Conservation (phyloP, 768 basidiomycete species). For the Pleurotus eryngii region DNA sequence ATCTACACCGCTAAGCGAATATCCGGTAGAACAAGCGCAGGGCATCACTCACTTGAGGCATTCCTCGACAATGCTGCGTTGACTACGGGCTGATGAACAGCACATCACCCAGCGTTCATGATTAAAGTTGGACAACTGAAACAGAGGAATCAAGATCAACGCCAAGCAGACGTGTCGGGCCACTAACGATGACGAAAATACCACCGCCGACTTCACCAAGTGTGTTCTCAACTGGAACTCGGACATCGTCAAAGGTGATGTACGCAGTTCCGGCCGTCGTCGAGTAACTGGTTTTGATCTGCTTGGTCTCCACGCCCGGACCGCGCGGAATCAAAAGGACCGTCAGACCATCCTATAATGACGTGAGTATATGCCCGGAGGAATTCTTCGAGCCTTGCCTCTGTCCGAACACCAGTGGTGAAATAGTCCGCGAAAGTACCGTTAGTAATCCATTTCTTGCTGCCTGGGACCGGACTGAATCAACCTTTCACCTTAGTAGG, state of each 20-base stretch:
- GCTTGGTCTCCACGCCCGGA: constrained; percentile 71
- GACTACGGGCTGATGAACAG: constrained; percentile 51
- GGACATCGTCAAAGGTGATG: constrained; percentile 80
- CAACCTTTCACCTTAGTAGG: neutral
- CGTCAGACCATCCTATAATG: constrained; percentile 48
- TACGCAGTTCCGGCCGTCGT: constrained; percentile 82
- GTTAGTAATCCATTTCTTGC: constrained; percentile 41
- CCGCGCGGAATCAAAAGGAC: constrained; percentile 28
- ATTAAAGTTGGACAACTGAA: constrained; percentile 84
- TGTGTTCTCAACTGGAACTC: constrained; percentile 84
- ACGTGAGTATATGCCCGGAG: constrained; percentile 44
- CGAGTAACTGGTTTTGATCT: constrained; percentile 70
- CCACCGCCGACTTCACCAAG: constrained; percentile 53
- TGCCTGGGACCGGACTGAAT: neutral
- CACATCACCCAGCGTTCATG: constrained; percentile 89
- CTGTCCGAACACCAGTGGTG: constrained; percentile 41
- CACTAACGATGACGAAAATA: constrained; percentile 35
- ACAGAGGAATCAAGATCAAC: constrained; percentile 58
- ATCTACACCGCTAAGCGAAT: constrained; percentile 36
- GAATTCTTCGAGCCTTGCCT: neutral
- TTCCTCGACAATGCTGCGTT: constrained; percentile 63
- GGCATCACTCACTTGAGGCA: constrained; percentile 64
- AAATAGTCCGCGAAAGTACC: constrained; percentile 40
- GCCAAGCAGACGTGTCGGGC: neutral
- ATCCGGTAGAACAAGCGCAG: neutral